These are phyloP conservation scores for Penicillium bialowiezense DNA, from an alignment of 495 filamentous ascomycete species.

Conservation along the genomic window DNA sequence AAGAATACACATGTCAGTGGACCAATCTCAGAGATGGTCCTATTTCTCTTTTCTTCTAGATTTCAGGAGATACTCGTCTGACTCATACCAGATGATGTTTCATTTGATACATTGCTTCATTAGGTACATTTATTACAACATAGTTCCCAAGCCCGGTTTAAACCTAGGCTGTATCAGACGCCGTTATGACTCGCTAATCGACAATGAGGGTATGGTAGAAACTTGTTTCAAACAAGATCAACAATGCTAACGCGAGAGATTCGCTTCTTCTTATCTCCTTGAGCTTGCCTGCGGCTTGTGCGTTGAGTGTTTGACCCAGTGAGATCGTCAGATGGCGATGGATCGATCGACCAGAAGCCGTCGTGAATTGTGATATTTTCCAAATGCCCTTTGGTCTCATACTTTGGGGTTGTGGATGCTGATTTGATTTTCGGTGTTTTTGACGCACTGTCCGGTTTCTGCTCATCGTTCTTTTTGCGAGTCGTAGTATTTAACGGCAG, in stretches of 20 bases:
- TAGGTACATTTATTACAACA: too few species aligned
- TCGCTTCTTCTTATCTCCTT: slow-evolving; percentile 29
- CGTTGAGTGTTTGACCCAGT: neutral
- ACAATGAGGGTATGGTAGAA: slow-evolving; percentile 3
- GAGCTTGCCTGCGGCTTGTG: neutral
- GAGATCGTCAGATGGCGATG: neutral
- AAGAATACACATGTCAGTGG: too few species aligned
- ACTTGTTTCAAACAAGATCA: slow-evolving; percentile 28
- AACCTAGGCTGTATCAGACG: neutral
- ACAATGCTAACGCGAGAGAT: slow-evolving; percentile 38
- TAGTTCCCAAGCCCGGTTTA: neutral
- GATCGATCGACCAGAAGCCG: slow-evolving; percentile 37
- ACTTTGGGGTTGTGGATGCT: neutral
- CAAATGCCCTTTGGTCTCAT: slow-evolving; percentile 15
- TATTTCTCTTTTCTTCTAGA: too few species aligned
- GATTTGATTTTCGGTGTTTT: neutral
- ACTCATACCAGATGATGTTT: too few species aligned
- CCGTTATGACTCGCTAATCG: neutral
- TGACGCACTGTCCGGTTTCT: neutral
- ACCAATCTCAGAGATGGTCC: too few species aligned
- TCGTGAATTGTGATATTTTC: slow-evolving; percentile 27
- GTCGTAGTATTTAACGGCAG: neutral
- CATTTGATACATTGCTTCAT: too few species aligned
- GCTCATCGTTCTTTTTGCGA: neutral
- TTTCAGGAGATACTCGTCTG: too few species aligned